A percentile compares a stretch with the other conserved stretches of the same genome.
Evolutionary conservation across 2,329 filamentous ascomycete genomes (phyloP).

Genomic region (Calonectria pauciramosa): DNA sequence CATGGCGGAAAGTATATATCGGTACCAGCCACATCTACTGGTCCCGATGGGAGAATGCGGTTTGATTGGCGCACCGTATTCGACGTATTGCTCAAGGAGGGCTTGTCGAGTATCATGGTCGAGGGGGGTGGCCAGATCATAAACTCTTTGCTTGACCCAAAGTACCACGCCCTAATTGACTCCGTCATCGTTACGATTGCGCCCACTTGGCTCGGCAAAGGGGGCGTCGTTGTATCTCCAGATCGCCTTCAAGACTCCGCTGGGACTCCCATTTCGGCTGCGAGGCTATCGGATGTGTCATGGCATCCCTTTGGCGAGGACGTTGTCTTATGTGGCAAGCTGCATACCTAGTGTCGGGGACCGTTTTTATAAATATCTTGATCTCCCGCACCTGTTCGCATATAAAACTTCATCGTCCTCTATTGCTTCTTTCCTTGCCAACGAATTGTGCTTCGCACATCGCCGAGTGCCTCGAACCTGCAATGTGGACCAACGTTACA

Average conservation of each 20-base stretch:
- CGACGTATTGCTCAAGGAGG: constrained; percentile 66
- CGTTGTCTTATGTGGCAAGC: constrained; percentile 82
- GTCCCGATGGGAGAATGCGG: constrained; percentile 56
- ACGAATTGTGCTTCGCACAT: not conserved
- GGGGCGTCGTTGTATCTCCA: constrained; percentile 85
- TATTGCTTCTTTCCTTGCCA: not conserved
- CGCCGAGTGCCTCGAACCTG: not conserved
- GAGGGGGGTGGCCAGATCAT: constrained; percentile 90
- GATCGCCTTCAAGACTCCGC: constrained; percentile 64
- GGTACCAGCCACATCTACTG: constrained; percentile 51
- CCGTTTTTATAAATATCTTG: constrained; percentile 33
- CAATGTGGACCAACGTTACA: constrained; percentile 2
- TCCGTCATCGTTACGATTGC: constrained; percentile 91
- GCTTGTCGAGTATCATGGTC: constrained; percentile 86
- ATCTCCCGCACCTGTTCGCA: not conserved
- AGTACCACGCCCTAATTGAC: constrained; percentile 74
- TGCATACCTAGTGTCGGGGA: constrained; percentile 50
- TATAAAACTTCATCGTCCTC: not conserved
- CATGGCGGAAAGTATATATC: constrained; percentile 68
- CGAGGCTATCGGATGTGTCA: constrained; percentile 74
- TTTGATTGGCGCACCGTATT: constrained; percentile 78
- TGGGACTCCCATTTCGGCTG: constrained; percentile 70
- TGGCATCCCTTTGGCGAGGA: constrained; percentile 89
- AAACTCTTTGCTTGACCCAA: constrained; percentile 79
- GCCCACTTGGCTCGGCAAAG: constrained; percentile 88